Conservation (phyloP, 1,284 basidiomycete species). For the Austroboletus niveus region DNA sequence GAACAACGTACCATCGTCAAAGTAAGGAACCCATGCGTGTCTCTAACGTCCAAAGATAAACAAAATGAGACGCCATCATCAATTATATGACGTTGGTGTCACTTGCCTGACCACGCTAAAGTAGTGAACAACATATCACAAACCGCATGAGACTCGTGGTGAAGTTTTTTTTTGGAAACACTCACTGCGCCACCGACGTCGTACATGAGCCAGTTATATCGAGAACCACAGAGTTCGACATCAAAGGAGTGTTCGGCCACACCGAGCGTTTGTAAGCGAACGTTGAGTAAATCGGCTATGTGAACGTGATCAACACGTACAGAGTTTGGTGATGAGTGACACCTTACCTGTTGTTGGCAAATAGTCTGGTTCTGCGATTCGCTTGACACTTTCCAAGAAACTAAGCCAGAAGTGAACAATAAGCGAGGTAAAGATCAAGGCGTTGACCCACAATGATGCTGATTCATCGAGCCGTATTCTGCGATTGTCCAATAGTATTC, state of each 20-base stretch:
- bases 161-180: constrained; percentile 10
- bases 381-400: constrained; percentile 63
- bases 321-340: not conserved
- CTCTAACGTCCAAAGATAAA: constrained; percentile 42
- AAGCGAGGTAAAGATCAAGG: not conserved
- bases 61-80: constrained; percentile 24
- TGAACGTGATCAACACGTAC: constrained; percentile 2
- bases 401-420: constrained; percentile 36
- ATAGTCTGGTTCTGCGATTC: constrained; percentile 68
- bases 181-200: constrained; percentile 79
- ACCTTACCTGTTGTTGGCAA: constrained; percentile 60
- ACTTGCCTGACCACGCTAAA: constrained; percentile 53
- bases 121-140: constrained; percentile 10
- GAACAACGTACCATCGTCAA: constrained; percentile 66
- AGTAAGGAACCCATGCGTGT: constrained; percentile 78
- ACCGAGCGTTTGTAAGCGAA: constrained; percentile 74
- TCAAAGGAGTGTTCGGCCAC: constrained; percentile 74
- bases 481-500: constrained; percentile 50
- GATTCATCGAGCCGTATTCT: constrained; percentile 72
- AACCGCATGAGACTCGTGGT: not conserved
- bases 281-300: constrained; percentile 73
- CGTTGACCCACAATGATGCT: constrained; percentile 60
- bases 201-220: constrained; percentile 72
- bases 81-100: constrained; percentile 10
- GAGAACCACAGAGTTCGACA: constrained; percentile 56